Evolutionary conservation across 208 protist species (phyloP), one percentile per base, ranked within the genome.

Genomic region (Kentomonas sorsogonicus): DNA sequence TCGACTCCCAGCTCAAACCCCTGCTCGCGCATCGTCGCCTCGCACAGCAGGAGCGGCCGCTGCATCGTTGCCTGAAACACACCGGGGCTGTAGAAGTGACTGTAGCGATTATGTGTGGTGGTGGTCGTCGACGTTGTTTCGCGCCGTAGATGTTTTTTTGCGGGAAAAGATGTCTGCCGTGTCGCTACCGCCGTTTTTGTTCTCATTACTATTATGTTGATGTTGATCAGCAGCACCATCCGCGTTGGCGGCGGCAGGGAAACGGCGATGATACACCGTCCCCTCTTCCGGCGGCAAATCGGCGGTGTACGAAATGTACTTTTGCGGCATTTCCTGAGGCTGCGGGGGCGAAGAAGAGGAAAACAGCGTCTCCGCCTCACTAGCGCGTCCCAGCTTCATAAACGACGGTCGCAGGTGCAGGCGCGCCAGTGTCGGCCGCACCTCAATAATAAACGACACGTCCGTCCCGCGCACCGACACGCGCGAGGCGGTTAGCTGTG

Each of bases 1-100:
- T 85, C 77, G 10, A 95, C 63, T 0, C 89, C 85, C n/a, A 95
- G 69, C 64, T 85, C 75, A 56, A 91, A 77, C 31, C 89, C 89
- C 45, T 85, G 39, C 27, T 58, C 69, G 9, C 63, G 68, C 43
- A 95, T 43, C 51, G 78, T 71, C 0, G 69, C 25, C 64, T 92
- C 89, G 57, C 85, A 95, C 39, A 95, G 43, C 34, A 92, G 10
- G 9, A 90, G 69, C n/a, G 81, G 82, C 0, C 78, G 70, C 3
- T 43, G 38, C 0, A 60, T 33, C n/a, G 63, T 68, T 2, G 74
- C 50, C 16, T 31, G 4, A 44, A 78, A 81, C 23, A 46, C 29
- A 7, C 15, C 18, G 51, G 16, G 39, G 63, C 43, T 45, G 40
- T 54, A 44, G 18, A 41, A 41, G 53, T 29, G 6, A 22, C 38